Percentiles rank a stretch among this genome's conserved stretches.
Conservation (phyloP, 768 basidiomycete genomes). For the Trametes cubensis region DNA sequence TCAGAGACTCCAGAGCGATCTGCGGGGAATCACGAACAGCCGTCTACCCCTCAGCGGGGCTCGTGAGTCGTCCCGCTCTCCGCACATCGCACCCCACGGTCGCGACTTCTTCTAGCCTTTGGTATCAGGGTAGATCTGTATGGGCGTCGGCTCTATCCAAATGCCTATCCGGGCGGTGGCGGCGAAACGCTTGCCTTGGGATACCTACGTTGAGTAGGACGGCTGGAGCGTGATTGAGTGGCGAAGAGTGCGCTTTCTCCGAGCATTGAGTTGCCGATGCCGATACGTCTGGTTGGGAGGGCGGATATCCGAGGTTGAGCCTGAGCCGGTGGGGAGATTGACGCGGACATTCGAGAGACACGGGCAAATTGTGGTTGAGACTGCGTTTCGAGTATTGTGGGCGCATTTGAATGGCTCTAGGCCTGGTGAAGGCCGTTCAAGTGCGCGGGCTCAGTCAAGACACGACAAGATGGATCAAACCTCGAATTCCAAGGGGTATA, state of each 20-base stretch:
- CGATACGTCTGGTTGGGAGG: too few species aligned
- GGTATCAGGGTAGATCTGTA: not conserved
- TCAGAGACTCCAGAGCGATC: not conserved
- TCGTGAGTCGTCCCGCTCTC: not conserved
- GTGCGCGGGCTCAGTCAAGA: too few species aligned
- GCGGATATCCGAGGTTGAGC: not conserved
- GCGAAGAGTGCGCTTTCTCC: not conserved
- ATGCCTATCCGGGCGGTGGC: conserved; percentile 1
- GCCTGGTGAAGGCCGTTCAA: too few species aligned
- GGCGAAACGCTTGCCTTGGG: not conserved
- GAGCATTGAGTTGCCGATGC: not conserved
- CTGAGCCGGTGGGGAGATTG: not conserved
- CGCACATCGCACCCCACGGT: not conserved
- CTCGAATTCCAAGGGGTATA: not conserved
- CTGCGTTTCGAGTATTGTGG: too few species aligned
- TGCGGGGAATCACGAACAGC: not conserved
- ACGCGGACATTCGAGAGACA: too few species aligned
- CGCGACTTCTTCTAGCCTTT: conserved; percentile 4
- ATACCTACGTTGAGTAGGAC: not conserved
- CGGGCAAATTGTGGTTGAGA: too few species aligned
- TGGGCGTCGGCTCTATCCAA: not conserved
- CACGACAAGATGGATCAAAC: too few species aligned
- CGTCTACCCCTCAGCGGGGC: not conserved
- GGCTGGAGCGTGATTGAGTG: not conserved
- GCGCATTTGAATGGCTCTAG: too few species aligned